phyloP scores from a whole-genome alignment of 768 basidiomycete genomes.

The Saitozyma podzolica region DNA sequence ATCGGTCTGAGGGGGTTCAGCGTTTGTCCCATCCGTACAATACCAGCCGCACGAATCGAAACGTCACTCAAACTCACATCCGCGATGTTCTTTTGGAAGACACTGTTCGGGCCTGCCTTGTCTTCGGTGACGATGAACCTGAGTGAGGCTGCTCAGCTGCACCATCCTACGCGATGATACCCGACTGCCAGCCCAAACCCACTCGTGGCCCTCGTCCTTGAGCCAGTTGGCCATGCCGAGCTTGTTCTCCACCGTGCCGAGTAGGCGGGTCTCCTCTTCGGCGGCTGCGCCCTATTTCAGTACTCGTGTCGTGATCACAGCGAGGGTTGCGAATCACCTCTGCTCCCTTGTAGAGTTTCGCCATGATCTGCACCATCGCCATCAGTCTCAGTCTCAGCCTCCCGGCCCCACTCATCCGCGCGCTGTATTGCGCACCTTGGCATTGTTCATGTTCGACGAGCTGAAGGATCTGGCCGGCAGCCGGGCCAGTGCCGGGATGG shows the following conservation, averaged over 20 bases:
- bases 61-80: conserved; percentile 57
- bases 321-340: too few relatives aligned
- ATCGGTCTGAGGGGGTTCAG: conserved; percentile 4
- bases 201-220: conserved; percentile 70
- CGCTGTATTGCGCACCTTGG: too few relatives aligned
- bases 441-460: too few relatives aligned
- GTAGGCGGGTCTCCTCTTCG: conserved; percentile 47
- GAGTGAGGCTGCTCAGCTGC: background rate
- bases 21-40: conserved; percentile 5
- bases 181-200: conserved; percentile 1
- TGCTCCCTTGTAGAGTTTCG: too few relatives aligned
- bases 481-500: too few relatives aligned
- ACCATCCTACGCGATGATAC: too few relatives aligned
- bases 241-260: conserved; percentile 57
- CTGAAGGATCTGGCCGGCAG: too few relatives aligned
- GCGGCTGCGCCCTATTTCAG: conserved; percentile 22
- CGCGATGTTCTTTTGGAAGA: conserved; percentile 77
- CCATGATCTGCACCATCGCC: too few relatives aligned
- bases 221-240: conserved; percentile 74
- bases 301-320: too few relatives aligned
- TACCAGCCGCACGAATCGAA: conserved; percentile 36
- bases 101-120: conserved; percentile 79
- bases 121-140: conserved; percentile 67
- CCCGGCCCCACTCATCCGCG: too few relatives aligned
- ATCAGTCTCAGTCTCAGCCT: too few relatives aligned